Percentiles rank a stretch among this genome's conserved stretches.
Conservation (phyloP, 164 flowering plant species). For the Taxillus chinensis region DNA sequence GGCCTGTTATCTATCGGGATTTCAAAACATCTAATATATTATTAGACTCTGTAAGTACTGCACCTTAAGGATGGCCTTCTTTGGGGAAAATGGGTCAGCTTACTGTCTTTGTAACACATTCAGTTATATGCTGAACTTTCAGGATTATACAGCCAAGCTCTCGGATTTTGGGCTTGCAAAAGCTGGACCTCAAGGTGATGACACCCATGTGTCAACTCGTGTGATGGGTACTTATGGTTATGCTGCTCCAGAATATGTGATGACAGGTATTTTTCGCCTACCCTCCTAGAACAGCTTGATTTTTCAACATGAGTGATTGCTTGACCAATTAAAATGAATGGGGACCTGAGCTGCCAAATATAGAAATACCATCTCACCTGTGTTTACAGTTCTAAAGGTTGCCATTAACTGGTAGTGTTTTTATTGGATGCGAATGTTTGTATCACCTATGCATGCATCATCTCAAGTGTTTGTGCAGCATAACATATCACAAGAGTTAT, state of each 20-base stretch:
- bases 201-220: conserved; percentile 91
- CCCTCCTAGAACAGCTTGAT: neutral
- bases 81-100: neutral
- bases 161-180: conserved; percentile 98
- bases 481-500: no score
- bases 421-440: neutral
- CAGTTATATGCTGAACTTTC: conserved; percentile 10
- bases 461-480: neutral
- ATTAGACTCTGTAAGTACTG: conserved; percentile 71
- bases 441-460: no score
- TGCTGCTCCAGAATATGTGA: conserved; percentile 97
- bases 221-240: conserved; percentile 98
- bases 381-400: neutral
- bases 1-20: conserved; percentile 91
- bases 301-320: neutral
- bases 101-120: neutral
- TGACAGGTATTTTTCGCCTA: conserved; percentile 54
- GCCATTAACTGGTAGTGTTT: neutral
- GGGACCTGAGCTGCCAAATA: neutral
- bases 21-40: conserved; percentile 95
- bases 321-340: no score
- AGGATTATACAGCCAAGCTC: conserved; percentile 92
- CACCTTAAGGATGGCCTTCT: conserved; percentile 1
- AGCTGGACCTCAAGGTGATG: conserved; percentile 97
- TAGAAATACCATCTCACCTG: neutral